These are phyloP conservation scores for Magnaporthiopsis incrustans DNA, from an alignment of 2,329 filamentous ascomycete genomes.

Conservation along the genomic window DNA sequence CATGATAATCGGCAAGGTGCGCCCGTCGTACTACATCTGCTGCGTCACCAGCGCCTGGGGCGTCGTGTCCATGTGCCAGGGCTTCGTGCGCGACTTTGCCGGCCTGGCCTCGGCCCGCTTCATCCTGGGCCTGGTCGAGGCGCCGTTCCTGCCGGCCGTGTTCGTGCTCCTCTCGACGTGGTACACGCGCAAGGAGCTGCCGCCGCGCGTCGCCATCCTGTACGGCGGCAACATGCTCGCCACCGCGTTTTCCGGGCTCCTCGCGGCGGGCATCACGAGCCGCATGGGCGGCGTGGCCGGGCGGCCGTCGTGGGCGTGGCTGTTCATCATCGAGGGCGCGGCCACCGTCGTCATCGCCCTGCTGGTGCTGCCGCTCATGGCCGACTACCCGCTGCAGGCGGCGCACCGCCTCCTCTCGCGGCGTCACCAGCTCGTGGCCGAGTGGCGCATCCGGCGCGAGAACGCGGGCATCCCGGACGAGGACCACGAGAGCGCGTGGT, in stretches of 20 bases:
- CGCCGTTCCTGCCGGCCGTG: constrained; percentile 15
- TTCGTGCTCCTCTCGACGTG: constrained; percentile 41
- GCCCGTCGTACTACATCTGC: constrained; percentile 18
- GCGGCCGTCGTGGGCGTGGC: constrained; percentile 54
- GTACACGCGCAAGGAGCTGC: constrained; percentile 64
- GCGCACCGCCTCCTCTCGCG: constrained; percentile 5
- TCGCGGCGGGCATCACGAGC: constrained; percentile 56
- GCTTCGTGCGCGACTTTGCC: constrained; percentile 43
- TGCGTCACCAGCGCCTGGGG: constrained; percentile 48
- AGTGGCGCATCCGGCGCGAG: constrained; percentile 19
- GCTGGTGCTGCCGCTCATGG: constrained; percentile 50
- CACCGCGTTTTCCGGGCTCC: constrained; percentile 62
- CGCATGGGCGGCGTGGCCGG: constrained; percentile 53
- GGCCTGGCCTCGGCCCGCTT: constrained; percentile 55
- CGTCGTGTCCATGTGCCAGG: constrained; percentile 47
- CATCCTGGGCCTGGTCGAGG: constrained; percentile 55
- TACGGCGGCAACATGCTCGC: constrained; percentile 63
- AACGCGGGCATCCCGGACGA: constrained; percentile 18
- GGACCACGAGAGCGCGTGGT: constrained; percentile 13
- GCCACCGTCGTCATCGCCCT: constrained; percentile 56
- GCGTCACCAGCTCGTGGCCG: constrained; percentile 17
- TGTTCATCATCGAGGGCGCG: constrained; percentile 63
- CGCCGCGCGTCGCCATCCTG: constrained; percentile 55
- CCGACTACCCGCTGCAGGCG: constrained; percentile 49
- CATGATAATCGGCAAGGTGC: constrained; percentile 15